These are phyloP conservation scores for Rhynchosporium agropyri DNA, from an alignment of 2,329 filamentous ascomycete genomes.

Conservation along the genomic window DNA sequence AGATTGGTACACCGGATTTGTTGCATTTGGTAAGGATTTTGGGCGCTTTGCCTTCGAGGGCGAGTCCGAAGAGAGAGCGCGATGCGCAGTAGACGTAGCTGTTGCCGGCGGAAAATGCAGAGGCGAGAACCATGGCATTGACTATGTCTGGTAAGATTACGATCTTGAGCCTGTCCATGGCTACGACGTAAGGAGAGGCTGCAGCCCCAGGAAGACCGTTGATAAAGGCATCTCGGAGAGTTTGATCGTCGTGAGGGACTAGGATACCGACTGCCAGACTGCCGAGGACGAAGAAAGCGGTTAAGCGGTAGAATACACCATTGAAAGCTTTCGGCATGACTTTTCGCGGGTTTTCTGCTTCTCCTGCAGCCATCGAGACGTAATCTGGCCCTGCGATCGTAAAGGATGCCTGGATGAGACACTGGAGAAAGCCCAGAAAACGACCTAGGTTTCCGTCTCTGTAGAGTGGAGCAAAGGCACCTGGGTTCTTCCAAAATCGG, in stretches of 20 bases:
- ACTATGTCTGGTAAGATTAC: constrained; percentile 65
- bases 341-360: constrained; percentile 63
- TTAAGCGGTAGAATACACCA: constrained; percentile 72
- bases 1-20: constrained; percentile 61
- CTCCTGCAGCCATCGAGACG: constrained; percentile 70
- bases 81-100: constrained; percentile 66
- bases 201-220: constrained; percentile 43
- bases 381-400: constrained; percentile 68
- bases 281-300: constrained; percentile 70
- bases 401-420: constrained; percentile 68
- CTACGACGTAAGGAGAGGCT: constrained; percentile 52
- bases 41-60: constrained; percentile 66
- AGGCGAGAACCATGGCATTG: constrained; percentile 68
- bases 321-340: constrained; percentile 71
- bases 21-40: constrained; percentile 61
- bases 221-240: constrained; percentile 56
- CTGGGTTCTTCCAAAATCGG: constrained; percentile 50
- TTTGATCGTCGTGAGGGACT: constrained; percentile 63
- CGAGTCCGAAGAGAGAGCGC: constrained; percentile 69
- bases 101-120: constrained; percentile 63
- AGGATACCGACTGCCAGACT: constrained; percentile 67
- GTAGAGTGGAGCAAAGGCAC: constrained; percentile 56
- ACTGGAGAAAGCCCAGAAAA: constrained; percentile 59
- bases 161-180: constrained; percentile 68
- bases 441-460: constrained; percentile 56